Evolutionary conservation across 1,284 basidiomycete genomes (phyloP).

Genomic region (Ceraceosorus bombacis): DNA sequence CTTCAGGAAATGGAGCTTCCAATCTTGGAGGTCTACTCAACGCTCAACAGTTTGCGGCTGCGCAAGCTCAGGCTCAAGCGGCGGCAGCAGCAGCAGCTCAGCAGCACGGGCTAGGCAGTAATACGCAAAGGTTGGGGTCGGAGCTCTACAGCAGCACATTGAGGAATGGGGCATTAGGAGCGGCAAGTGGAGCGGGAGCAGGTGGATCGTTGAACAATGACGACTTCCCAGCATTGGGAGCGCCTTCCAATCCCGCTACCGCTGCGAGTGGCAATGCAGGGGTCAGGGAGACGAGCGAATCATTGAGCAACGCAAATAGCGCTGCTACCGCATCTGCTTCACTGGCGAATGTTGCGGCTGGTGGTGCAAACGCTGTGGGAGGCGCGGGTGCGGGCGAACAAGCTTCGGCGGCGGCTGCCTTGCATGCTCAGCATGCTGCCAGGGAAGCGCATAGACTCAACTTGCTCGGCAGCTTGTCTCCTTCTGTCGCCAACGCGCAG

Average conservation of each 20-base stretch:
- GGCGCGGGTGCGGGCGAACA: conserved; percentile 20
- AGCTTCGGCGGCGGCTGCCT: conserved; percentile 37
- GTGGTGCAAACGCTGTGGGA: conserved; percentile 2
- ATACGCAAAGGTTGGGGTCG: no score
- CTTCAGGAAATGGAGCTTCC: no score
- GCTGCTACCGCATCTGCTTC: conserved; percentile 19
- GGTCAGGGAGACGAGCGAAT: neutral
- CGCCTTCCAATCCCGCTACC: neutral
- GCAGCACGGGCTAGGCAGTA: no score
- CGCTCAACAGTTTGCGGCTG: no score
- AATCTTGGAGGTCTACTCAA: no score
- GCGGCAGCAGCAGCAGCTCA: conserved; percentile 1
- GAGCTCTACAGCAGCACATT: no score
- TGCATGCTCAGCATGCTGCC: conserved; percentile 37
- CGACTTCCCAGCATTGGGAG: conserved; percentile 14
- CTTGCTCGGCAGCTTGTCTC: conserved; percentile 22
- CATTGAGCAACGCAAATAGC: conserved; percentile 5
- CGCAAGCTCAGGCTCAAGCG: conserved; percentile 3
- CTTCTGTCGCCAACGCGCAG: conserved; percentile 3
- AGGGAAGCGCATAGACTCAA: conserved; percentile 34
- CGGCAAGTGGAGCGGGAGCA: neutral
- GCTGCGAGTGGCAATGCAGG: neutral
- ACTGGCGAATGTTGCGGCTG: conserved; percentile 34
- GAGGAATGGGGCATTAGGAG: neutral
- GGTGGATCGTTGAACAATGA: conserved; percentile 6